A percentile compares a stretch with the other conserved stretches of the same genome.
phyloP scores from a whole-genome alignment of 2,329 filamentous ascomycete species.

The Monosporascus cannonballus region DNA sequence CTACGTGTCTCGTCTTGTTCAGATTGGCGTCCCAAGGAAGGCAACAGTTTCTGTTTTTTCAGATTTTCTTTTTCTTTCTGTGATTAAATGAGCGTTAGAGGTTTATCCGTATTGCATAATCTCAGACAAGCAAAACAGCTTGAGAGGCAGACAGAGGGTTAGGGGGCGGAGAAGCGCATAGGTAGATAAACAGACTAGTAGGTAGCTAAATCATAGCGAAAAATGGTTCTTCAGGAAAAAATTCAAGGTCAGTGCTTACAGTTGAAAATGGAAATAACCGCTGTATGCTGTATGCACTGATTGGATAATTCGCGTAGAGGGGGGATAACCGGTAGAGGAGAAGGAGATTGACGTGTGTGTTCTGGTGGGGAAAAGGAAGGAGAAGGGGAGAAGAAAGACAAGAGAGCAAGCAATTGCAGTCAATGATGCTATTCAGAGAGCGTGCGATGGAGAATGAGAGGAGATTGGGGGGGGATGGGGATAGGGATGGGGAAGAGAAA shows the following conservation, averaged over 20 bases:
- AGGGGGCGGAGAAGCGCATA: background rate
- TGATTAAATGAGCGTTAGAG: background rate
- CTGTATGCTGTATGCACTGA: background rate
- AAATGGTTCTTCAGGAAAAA: background rate
- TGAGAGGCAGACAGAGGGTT: background rate
- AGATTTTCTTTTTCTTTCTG: background rate
- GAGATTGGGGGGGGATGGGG: background rate
- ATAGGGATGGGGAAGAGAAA: background rate
- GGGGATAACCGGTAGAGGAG: background rate
- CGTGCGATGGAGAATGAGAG: background rate
- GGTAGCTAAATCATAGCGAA: background rate
- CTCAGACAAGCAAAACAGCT: background rate
- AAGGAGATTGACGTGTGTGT: background rate
- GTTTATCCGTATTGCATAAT: background rate
- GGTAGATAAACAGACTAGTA: background rate
- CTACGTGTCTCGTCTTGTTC: background rate
- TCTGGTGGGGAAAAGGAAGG: background rate
- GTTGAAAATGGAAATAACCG: background rate
- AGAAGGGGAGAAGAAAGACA: background rate
- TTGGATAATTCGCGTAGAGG: background rate
- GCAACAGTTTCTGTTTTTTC: background rate
- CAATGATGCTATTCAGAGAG: conserved; percentile 1
- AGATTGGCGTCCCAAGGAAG: background rate
- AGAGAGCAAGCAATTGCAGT: background rate
- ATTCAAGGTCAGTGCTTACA: background rate